These are phyloP conservation scores for Candida wancherniae DNA, from an alignment of 805 yeast species.

Conservation along the genomic window DNA sequence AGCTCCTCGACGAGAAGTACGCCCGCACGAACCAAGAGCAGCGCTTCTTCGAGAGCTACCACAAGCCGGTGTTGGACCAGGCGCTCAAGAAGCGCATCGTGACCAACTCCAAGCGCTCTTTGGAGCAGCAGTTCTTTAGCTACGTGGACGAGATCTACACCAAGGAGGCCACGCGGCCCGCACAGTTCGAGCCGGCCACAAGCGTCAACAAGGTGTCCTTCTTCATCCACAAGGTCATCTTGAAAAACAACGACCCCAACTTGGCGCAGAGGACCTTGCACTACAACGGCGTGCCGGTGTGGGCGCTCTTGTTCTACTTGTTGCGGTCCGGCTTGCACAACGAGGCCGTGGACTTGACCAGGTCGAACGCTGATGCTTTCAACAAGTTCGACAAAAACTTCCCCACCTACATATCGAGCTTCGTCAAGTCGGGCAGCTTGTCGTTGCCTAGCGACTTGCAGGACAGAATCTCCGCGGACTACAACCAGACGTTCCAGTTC, in stretches of 20 bases:
- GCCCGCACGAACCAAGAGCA: conserved; percentile 32
- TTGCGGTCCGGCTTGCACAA: conserved; percentile 76
- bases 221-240: conserved; percentile 39
- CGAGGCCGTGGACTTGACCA: conserved; percentile 72
- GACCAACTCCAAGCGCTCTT: conserved; percentile 49
- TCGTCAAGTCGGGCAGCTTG: conserved; percentile 46
- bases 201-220: conserved; percentile 67
- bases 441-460: conserved; percentile 61
- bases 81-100: conserved; percentile 44
- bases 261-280: conserved; percentile 30
- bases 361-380: conserved; percentile 63
- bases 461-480: conserved; percentile 71
- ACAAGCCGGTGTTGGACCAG: conserved; percentile 7
- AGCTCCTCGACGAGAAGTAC: conserved; percentile 38
- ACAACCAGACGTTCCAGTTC: conserved; percentile 74
- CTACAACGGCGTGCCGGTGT: conserved; percentile 83
- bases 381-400: conserved; percentile 82
- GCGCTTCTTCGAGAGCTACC: conserved; percentile 24
- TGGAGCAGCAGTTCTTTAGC: conserved; percentile 75
- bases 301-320: conserved; percentile 87
- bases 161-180: conserved; percentile 43
- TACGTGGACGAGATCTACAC: conserved; percentile 64
- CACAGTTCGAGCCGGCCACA: conserved; percentile 49
- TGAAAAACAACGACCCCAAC: conserved; percentile 25
- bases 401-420: conserved; percentile 72